Evolutionary conservation across 2,329 filamentous ascomycete species (phyloP).

Genomic region (Neopestalotiopsis sp.): DNA sequence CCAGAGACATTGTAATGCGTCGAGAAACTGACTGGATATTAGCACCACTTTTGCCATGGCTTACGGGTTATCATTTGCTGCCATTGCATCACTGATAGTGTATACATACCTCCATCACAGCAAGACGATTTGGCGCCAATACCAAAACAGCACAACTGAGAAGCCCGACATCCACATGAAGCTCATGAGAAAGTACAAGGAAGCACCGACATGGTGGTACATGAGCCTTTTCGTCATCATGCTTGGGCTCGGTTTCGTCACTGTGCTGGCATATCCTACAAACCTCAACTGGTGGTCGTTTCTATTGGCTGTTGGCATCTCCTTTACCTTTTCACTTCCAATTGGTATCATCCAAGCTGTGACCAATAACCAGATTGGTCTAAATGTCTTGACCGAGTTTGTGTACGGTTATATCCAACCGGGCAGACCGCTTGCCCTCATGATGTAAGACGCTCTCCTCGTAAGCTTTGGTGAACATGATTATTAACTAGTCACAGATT

Average conservation of each 20-base stretch:
- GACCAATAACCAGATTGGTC: constrained; percentile 72
- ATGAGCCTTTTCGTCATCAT: constrained; percentile 61
- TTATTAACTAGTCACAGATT: constrained; percentile 48
- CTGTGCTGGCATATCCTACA: constrained; percentile 66
- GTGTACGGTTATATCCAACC: constrained; percentile 78
- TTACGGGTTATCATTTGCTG: constrained; percentile 76
- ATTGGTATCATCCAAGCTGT: constrained; percentile 74
- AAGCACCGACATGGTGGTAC: constrained; percentile 71
- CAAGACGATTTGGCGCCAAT: constrained; percentile 68
- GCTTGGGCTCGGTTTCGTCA: constrained; percentile 58
- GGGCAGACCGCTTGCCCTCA: constrained; percentile 72
- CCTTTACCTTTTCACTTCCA: constrained; percentile 68
- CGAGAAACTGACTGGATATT: constrained; percentile 1
- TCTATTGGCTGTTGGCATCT: constrained; percentile 68
- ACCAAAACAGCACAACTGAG: constrained; percentile 62
- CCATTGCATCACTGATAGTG: constrained; percentile 72
- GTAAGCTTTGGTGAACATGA: constrained; percentile 6
- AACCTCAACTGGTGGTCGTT: constrained; percentile 78
- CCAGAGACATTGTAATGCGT: background rate
- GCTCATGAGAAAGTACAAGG: constrained; percentile 66
- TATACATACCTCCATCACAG: constrained; percentile 73
- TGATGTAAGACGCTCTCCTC: constrained; percentile 58
- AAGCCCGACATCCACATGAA: constrained; percentile 70
- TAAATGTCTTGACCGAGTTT: constrained; percentile 79
- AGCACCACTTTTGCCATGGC: constrained; percentile 74